phyloP scores from a whole-genome alignment of 345 rosid genomes.

The Brassica rapa region DNA sequence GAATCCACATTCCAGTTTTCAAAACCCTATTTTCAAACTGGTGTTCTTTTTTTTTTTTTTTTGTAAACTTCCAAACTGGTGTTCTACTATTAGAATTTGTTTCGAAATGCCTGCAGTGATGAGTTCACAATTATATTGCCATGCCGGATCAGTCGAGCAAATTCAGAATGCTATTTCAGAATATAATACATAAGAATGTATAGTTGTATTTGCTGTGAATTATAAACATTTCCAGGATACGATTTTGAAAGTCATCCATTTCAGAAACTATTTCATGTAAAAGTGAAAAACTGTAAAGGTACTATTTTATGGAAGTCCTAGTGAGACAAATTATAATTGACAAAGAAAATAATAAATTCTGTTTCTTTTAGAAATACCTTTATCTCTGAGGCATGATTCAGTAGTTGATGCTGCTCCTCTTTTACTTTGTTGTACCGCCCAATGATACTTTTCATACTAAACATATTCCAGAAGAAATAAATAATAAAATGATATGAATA shows the following conservation, averaged over 20 bases:
- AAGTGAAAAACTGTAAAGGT: neutral
- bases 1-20: neutral
- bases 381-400: constrained; percentile 63
- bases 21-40: neutral
- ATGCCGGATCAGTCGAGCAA: neutral
- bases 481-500: neutral
- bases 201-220: neutral
- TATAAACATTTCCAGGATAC: neutral
- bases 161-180: neutral
- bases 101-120: neutral
- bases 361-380: constrained; percentile 46
- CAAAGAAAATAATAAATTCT: neutral
- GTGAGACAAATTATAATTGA: neutral
- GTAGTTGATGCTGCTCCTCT: constrained; percentile 54
- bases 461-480: neutral
- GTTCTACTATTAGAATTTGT: neutral
- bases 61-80: too few relatives aligned
- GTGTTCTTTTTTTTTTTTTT: too few relatives aligned
- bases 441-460: constrained; percentile 64
- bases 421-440: constrained; percentile 66
- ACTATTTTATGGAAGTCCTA: neutral
- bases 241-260: neutral
- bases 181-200: neutral
- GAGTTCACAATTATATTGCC: neutral
- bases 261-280: too few relatives aligned